phyloP scores from a whole-genome alignment of 768 basidiomycete genomes.

The Tylopilus felleus region DNA sequence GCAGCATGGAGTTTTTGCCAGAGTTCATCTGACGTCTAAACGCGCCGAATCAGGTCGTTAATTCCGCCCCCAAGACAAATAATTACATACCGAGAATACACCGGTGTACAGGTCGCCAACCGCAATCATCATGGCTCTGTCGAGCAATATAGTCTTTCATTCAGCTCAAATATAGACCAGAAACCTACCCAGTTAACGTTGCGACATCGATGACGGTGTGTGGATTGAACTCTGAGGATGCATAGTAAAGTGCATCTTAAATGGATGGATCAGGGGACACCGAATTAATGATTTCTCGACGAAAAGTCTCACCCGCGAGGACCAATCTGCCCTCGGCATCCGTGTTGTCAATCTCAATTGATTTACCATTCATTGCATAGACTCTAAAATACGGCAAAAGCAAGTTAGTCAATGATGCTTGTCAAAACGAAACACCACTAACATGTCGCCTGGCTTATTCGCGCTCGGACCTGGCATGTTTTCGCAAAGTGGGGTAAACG shows the following conservation, averaged over 20 bases:
- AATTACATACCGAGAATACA: conserved; percentile 62
- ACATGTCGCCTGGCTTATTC: conserved; percentile 84
- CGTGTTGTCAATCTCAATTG: conserved; percentile 83
- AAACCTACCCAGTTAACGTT: conserved; percentile 70
- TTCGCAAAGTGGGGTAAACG: conserved; percentile 72
- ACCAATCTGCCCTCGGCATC: conserved; percentile 81
- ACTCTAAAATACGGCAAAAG: conserved; percentile 40
- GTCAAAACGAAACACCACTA: conserved; percentile 19
- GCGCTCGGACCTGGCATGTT: conserved; percentile 75
- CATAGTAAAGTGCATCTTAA: conserved; percentile 80
- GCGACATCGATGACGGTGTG: conserved; percentile 85
- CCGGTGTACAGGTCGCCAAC: conserved; percentile 76
- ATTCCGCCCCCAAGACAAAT: background rate
- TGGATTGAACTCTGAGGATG: conserved; percentile 70
- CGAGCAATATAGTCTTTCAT: background rate
- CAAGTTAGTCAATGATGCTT: background rate
- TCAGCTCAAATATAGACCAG: background rate
- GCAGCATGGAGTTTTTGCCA: conserved; percentile 69
- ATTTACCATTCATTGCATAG: conserved; percentile 87
- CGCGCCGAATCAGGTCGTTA: background rate
- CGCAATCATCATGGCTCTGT: conserved; percentile 67
- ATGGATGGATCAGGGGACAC: background rate
- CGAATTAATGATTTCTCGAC: background rate
- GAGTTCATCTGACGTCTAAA: conserved; percentile 67
- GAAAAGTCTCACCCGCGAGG: conserved; percentile 52